phyloP scores from a whole-genome alignment of 495 filamentous ascomycete genomes.

The Achaetomiella virescens region DNA sequence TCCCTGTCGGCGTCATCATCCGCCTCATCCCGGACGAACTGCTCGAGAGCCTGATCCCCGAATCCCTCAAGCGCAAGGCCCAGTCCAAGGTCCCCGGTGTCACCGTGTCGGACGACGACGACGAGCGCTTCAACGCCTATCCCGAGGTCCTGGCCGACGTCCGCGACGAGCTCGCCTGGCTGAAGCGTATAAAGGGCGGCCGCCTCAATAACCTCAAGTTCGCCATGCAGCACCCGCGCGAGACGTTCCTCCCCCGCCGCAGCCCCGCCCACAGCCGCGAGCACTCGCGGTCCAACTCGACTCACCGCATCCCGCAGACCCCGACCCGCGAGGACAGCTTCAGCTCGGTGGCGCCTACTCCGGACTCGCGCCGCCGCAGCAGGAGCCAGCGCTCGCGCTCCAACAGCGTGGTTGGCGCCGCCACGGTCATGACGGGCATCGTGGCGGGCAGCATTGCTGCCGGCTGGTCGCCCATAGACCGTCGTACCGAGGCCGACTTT shows the following conservation, averaged over 20 bases:
- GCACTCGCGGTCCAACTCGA: slow-evolving; percentile 65
- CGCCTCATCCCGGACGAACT: slow-evolving; percentile 53
- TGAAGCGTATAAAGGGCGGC: slow-evolving; percentile 88
- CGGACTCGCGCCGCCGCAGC: slow-evolving; percentile 64
- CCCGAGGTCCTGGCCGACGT: slow-evolving; percentile 68
- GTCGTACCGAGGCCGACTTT: slow-evolving; percentile 27
- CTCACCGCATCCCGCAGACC: slow-evolving; percentile 51
- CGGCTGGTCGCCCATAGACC: slow-evolving; percentile 83
- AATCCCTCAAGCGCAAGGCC: slow-evolving; percentile 60
- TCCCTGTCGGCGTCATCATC: slow-evolving; percentile 66
- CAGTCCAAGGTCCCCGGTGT: slow-evolving; percentile 41
- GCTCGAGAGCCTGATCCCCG: slow-evolving; percentile 60
- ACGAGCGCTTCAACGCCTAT: slow-evolving; percentile 62
- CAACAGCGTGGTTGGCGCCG: slow-evolving; percentile 77
- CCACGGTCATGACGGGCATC: slow-evolving; percentile 80
- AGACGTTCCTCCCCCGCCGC: slow-evolving; percentile 63
- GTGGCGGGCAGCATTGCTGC: slow-evolving; percentile 77
- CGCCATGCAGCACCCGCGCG: slow-evolving; percentile 69
- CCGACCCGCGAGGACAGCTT: slow-evolving; percentile 54
- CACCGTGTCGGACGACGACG: slow-evolving; percentile 71
- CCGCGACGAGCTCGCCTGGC: slow-evolving; percentile 72
- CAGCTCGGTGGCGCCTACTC: slow-evolving; percentile 53
- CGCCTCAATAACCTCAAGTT: slow-evolving; percentile 83
- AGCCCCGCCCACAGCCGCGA: slow-evolving; percentile 57
- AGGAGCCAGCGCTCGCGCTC: slow-evolving; percentile 73